Evolutionary conservation across 768 basidiomycete genomes (phyloP).

Genomic region (Boletus sp.): DNA sequence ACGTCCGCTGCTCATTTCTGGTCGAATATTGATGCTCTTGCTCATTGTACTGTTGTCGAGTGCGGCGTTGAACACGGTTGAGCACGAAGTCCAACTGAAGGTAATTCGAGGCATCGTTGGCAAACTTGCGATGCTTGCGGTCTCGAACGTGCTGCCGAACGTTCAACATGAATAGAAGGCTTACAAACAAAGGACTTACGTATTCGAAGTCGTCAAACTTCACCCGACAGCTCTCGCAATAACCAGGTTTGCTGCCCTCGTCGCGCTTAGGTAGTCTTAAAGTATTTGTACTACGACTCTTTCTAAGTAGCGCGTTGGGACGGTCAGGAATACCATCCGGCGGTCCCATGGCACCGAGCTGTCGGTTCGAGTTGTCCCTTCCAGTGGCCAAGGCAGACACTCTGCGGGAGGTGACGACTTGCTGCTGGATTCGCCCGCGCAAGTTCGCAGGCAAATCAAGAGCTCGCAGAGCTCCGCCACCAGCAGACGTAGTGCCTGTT

Average conservation of each 20-base stretch:
- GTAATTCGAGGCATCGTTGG: constrained; percentile 74
- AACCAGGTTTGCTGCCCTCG: constrained; percentile 88
- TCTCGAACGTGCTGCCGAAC: constrained; percentile 62
- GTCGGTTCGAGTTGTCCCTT: constrained; percentile 27
- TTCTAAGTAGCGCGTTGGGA: constrained; percentile 50
- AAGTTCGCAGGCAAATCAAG: constrained; percentile 52
- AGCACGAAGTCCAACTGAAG: constrained; percentile 73
- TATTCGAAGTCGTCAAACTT: constrained; percentile 86
- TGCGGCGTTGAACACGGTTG: constrained; percentile 51
- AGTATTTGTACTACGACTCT: constrained; percentile 80
- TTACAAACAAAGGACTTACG: constrained; percentile 40
- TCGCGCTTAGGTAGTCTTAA: constrained; percentile 72
- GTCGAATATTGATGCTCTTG: constrained; percentile 21
- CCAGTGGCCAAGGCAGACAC: constrained; percentile 30
- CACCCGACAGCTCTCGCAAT: constrained; percentile 92
- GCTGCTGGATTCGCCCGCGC: constrained; percentile 54
- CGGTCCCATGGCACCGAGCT: constrained; percentile 58
- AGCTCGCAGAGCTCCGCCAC: constrained; percentile 43
- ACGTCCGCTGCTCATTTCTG: constrained; percentile 5
- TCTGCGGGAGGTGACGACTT: constrained; percentile 67
- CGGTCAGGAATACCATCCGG: constrained; percentile 57
- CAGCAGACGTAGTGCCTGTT: constrained; percentile 77
- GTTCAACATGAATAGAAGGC: not conserved
- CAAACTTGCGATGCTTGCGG: constrained; percentile 80
- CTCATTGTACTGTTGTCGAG: constrained; percentile 26